These are phyloP conservation scores for Yamadazyma phyllophila DNA, from an alignment of 805 yeast genomes.

Conservation along the genomic window DNA sequence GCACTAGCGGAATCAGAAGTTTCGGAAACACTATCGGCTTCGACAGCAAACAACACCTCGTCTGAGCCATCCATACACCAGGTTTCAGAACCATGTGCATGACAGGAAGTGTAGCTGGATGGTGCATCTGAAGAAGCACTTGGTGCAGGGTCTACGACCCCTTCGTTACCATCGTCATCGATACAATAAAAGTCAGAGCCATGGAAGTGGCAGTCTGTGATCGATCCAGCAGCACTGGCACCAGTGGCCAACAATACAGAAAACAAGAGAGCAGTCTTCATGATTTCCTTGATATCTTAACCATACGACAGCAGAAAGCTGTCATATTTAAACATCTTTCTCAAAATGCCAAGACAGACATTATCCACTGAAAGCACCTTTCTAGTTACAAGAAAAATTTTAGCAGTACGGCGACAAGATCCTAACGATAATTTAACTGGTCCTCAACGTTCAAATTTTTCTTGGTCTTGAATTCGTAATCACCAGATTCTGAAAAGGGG, in stretches of 20 bases:
- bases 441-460: not conserved
- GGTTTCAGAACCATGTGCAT: conserved; percentile 17
- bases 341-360: not conserved
- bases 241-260: not conserved
- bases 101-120: conserved; percentile 19
- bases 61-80: conserved; percentile 17
- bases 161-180: conserved; percentile 22
- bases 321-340: not conserved
- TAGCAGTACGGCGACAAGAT: not conserved
- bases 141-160: conserved; percentile 12
- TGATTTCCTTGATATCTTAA: not conserved
- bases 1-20: no score
- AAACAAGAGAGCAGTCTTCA: not conserved
- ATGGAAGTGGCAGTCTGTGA: conserved; percentile 22
- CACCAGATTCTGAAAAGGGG: not conserved
- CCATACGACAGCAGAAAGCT: not conserved
- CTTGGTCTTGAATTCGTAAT: not conserved
- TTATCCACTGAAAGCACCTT: not conserved
- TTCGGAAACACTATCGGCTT: no score
- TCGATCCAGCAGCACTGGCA: not conserved
- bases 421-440: not conserved
- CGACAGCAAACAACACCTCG: conserved; percentile 19
- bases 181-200: conserved; percentile 18
- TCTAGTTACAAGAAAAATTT: not conserved
- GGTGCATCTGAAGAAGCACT: no score